Percentiles rank a stretch among this genome's conserved stretches.
Conservation (phyloP, 352 stramenopile genomes). For the Globisporangium canariense region DNA sequence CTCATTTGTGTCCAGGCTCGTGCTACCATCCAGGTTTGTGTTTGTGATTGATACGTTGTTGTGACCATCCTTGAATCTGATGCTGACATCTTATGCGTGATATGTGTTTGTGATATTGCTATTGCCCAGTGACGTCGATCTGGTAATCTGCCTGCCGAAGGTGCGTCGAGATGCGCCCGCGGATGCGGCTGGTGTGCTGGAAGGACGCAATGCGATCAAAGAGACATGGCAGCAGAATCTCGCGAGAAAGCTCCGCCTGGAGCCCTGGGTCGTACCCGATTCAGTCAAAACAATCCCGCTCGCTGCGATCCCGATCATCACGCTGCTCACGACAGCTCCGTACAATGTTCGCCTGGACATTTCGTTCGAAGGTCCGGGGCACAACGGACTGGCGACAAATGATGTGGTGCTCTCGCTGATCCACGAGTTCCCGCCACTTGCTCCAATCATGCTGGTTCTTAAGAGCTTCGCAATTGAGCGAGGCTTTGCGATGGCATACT, state of each 20-base stretch:
- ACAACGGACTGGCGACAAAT: conserved; percentile 95
- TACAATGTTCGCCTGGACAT: conserved; percentile 93
- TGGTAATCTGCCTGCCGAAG: conserved; percentile 97
- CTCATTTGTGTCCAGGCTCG: conserved; percentile 94
- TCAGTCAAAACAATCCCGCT: conserved; percentile 97
- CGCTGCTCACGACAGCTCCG: conserved; percentile 80
- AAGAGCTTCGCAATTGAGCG: conserved; percentile 94
- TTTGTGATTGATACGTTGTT: neutral
- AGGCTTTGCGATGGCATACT: conserved; percentile 94
- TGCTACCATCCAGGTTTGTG: conserved; percentile 89
- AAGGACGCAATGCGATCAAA: conserved; percentile 98
- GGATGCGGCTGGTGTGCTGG: conserved; percentile 92
- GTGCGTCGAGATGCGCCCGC: conserved; percentile 93
- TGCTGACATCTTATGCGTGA: conserved; percentile 4
- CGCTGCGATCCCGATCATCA: conserved; percentile 97
- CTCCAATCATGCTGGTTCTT: conserved; percentile 95
- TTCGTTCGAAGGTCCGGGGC: conserved; percentile 94
- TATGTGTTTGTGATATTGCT: conserved; percentile 3
- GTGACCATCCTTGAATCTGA: neutral
- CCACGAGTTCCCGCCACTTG: conserved; percentile 92
- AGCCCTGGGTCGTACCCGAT: conserved; percentile 89
- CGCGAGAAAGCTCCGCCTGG: conserved; percentile 91
- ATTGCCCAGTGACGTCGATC: conserved; percentile 89
- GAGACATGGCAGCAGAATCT: conserved; percentile 98
- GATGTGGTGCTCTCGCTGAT: conserved; percentile 91